Evolutionary conservation across 139 green algal species (phyloP).

Genomic region (Coccomyxa sp.): DNA sequence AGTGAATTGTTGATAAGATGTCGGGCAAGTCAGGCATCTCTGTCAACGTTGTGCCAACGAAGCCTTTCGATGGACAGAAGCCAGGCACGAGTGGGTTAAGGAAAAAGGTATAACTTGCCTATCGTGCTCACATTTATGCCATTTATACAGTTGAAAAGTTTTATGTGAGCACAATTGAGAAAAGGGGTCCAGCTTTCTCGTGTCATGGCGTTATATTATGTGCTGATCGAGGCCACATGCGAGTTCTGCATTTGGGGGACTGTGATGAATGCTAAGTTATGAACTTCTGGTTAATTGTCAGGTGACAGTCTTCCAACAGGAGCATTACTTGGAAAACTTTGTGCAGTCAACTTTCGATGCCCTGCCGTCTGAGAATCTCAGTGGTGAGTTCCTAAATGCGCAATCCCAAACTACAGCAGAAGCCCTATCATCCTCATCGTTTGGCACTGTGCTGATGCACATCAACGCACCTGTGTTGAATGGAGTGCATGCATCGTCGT

Average conservation of each 20-base stretch:
- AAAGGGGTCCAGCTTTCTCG: neutral
- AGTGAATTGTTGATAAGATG: neutral
- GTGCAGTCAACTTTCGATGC: slow-evolving; percentile 31
- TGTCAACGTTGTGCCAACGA: slow-evolving; percentile 10
- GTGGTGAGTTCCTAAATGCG: slow-evolving; percentile 21
- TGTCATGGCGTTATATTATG: no score
- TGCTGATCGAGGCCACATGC: no score
- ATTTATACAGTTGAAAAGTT: neutral
- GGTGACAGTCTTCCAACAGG: slow-evolving; percentile 25
- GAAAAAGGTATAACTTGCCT: slow-evolving; percentile 16
- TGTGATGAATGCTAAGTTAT: neutral
- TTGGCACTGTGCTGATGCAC: no score
- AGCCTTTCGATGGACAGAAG: slow-evolving; percentile 27
- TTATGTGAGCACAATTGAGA: neutral
- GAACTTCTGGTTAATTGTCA: neutral
- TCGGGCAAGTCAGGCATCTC: slow-evolving; percentile 4
- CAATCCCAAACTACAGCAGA: no score
- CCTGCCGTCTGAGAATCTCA: slow-evolving; percentile 18
- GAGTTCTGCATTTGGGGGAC: neutral
- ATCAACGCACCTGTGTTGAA: no score
- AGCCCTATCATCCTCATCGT: no score
- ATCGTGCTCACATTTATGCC: neutral
- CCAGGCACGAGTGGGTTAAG: slow-evolving; percentile 25
- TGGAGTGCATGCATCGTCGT: neutral
- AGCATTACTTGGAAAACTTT: slow-evolving; percentile 92